Conservation (phyloP, 768 basidiomycete genomes). For the Russula emetica region DNA sequence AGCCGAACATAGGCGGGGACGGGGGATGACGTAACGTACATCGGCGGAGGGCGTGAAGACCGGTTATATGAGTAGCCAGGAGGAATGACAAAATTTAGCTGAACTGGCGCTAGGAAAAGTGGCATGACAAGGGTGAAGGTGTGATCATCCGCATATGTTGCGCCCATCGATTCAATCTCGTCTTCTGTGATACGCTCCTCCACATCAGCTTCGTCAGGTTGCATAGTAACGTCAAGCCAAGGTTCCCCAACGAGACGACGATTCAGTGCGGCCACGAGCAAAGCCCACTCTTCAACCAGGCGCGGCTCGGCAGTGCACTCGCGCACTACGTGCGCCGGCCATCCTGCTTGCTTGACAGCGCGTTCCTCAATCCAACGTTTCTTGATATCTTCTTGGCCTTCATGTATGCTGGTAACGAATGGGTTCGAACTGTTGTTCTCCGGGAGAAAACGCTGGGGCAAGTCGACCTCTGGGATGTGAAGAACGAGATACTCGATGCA, state of each 20-base stretch:
- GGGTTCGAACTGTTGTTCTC: slow-evolving; percentile 60
- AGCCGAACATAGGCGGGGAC: slow-evolving; percentile 79
- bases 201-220: neutral
- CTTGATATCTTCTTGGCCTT: slow-evolving; percentile 59
- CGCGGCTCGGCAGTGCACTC: slow-evolving; percentile 41
- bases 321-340: slow-evolving; percentile 67
- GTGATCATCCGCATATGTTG: slow-evolving; percentile 41
- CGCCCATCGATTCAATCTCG: slow-evolving; percentile 43
- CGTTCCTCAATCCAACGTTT: slow-evolving; percentile 77
- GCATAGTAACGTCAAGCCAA: slow-evolving; percentile 26
- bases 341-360: slow-evolving; percentile 79
- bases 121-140: slow-evolving; percentile 51
- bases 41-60: slow-evolving; percentile 52
- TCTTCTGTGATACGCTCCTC: slow-evolving; percentile 41
- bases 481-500: slow-evolving; percentile 82
- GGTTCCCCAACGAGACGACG: slow-evolving; percentile 49
- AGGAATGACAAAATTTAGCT: slow-evolving; percentile 62
- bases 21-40: slow-evolving; percentile 68
- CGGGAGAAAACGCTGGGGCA: slow-evolving; percentile 69
- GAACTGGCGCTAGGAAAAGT: slow-evolving; percentile 58
- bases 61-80: slow-evolving; percentile 43
- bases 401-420: slow-evolving; percentile 62
- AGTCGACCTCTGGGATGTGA: slow-evolving; percentile 80
- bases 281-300: slow-evolving; percentile 47
- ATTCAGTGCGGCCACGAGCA: slow-evolving; percentile 54